Conservation (phyloP, 305 asterid species). For the Petunia hybrid region DNA sequence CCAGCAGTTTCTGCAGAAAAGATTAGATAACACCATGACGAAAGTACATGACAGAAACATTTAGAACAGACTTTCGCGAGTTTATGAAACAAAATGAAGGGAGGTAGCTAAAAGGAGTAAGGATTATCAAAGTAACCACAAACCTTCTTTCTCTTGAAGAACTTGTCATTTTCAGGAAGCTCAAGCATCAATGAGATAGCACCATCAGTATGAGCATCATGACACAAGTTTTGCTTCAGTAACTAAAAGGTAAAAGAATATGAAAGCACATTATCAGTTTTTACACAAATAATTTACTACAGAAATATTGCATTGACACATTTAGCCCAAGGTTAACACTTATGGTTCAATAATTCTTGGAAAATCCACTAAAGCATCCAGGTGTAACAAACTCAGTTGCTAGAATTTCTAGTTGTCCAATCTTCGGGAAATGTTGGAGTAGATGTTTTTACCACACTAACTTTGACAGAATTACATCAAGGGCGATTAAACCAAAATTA, state of each 20-base stretch:
- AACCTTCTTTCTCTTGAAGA: conserved; percentile 73
- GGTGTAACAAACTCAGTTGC: too few species aligned
- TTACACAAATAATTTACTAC: conserved; percentile 8
- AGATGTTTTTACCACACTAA: too few species aligned
- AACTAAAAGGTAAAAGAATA: conserved; percentile 30
- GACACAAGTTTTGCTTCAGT: conserved; percentile 47
- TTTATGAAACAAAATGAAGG: conserved; percentile 7
- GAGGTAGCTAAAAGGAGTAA: not conserved
- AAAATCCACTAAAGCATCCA: conserved; percentile 2
- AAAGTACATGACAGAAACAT: conserved; percentile 15
- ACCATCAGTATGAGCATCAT: conserved; percentile 43
- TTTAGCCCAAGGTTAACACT: not conserved
- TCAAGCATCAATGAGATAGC: conserved; percentile 59
- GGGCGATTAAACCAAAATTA: too few species aligned
- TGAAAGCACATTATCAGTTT: conserved; percentile 2
- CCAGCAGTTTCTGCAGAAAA: conserved; percentile 63
- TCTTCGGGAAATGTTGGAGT: too few species aligned
- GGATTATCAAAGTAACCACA: not conserved
- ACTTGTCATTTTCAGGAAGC: conserved; percentile 66
- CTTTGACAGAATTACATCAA: too few species aligned
- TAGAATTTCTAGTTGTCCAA: too few species aligned
- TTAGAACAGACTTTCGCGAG: not conserved
- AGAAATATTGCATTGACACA: conserved; percentile 2
- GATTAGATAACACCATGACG: conserved; percentile 28
- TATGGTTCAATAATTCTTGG: not conserved